phyloP scores from a whole-genome alignment of 2,329 filamentous ascomycete genomes.

The Aureobasidium sp. region DNA sequence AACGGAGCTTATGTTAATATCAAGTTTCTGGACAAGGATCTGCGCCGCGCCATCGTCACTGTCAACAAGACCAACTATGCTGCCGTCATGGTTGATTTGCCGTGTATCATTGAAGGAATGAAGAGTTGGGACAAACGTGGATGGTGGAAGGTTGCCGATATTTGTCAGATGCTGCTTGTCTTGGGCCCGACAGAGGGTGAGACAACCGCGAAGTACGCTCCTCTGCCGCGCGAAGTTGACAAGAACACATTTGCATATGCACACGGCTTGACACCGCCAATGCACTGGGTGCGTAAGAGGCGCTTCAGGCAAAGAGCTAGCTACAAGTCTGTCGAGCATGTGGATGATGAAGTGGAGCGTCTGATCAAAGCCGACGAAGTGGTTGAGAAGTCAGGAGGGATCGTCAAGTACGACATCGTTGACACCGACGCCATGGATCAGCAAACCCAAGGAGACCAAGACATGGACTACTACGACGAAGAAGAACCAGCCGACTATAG shows the following conservation, averaged over 20 bases:
- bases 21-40: conserved; percentile 67
- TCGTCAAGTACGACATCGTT: conserved; percentile 42
- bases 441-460: conserved; percentile 34
- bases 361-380: conserved; percentile 60
- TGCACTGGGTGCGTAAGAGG: conserved; percentile 75
- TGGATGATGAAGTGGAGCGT: conserved; percentile 69
- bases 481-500: conserved; percentile 29
- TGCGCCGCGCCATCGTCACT: conserved; percentile 62
- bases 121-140: conserved; percentile 82
- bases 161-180: conserved; percentile 82
- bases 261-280: conserved; percentile 78
- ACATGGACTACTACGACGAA: conserved; percentile 26
- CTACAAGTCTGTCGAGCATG: conserved; percentile 75
- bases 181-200: conserved; percentile 56
- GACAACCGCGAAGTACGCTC: conserved; percentile 39
- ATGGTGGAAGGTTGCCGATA: conserved; percentile 85
- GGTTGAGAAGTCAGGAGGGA: conserved; percentile 45
- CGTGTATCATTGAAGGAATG: conserved; percentile 82
- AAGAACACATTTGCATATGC: conserved; percentile 63
- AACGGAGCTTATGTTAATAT: conserved; percentile 72
- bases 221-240: conserved; percentile 66
- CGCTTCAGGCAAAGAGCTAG: conserved; percentile 77
- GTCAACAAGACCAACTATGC: conserved; percentile 66
- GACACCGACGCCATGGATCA: conserved; percentile 27
- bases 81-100: conserved; percentile 71